Evolutionary conservation across 257 asterid genomes (phyloP).

Genomic region (Salvia splendens): DNA sequence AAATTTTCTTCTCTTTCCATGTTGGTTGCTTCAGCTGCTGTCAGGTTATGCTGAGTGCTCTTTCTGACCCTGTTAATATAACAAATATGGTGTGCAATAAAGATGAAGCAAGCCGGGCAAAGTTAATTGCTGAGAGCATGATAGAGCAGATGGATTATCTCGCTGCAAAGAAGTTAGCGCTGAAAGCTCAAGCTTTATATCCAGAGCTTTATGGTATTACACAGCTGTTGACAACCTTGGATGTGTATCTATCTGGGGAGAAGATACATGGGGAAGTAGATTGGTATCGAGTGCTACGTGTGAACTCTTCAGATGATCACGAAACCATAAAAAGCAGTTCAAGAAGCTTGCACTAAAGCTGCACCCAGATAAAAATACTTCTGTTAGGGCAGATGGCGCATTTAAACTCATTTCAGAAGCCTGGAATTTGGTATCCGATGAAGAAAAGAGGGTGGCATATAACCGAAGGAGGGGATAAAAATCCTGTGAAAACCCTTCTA

Average conservation of each 20-base stretch:
- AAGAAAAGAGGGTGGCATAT: slow-evolving; percentile 52
- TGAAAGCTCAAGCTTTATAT: slow-evolving; percentile 63
- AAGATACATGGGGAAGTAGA: slow-evolving; percentile 63
- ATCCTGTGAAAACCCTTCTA: too few relatives aligned
- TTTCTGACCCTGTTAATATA: not conserved
- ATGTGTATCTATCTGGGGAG: slow-evolving; percentile 60
- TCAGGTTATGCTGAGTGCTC: slow-evolving; percentile 26
- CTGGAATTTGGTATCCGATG: slow-evolving; percentile 42
- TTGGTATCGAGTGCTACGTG: slow-evolving; percentile 73
- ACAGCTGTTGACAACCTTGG: slow-evolving; percentile 61
- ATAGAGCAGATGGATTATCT: slow-evolving; percentile 50
- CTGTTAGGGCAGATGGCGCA: slow-evolving; percentile 73
- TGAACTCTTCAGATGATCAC: slow-evolving; percentile 57
- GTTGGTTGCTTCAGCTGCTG: slow-evolving; percentile 20
- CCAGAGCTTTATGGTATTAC: slow-evolving; percentile 62
- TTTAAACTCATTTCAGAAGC: slow-evolving; percentile 73
- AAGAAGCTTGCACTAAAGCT: slow-evolving; percentile 69
- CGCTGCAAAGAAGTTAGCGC: slow-evolving; percentile 64
- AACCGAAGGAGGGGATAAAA: slow-evolving; percentile 36
- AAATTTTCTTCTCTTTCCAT: slow-evolving; percentile 17
- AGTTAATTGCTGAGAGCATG: slow-evolving; percentile 63
- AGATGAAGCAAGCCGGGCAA: slow-evolving; percentile 78
- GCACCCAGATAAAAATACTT: slow-evolving; percentile 80
- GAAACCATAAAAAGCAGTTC: slow-evolving; percentile 63
- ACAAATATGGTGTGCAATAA: slow-evolving; percentile 72